A percentile compares a stretch with the other conserved stretches of the same genome.
Evolutionary conservation across 805 yeast species (phyloP).

Genomic region (Zygosaccharomyces bisporus): DNA sequence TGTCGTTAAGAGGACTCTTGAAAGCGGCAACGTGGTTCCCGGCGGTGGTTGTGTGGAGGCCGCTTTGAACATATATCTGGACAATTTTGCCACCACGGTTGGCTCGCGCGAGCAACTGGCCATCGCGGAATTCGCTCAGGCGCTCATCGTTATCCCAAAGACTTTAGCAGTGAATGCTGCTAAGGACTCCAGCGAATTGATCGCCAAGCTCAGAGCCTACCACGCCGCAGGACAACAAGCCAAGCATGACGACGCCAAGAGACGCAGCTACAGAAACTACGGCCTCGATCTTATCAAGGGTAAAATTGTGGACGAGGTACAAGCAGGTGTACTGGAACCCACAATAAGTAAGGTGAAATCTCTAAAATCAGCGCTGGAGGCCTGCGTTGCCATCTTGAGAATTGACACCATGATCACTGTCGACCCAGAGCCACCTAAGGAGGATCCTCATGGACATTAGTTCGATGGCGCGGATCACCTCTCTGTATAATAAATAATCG

Average conservation of each 20-base stretch:
- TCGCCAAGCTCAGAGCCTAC: slow-evolving; percentile 92
- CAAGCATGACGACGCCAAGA: slow-evolving; percentile 73
- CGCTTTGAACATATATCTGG: slow-evolving; percentile 89
- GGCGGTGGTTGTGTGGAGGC: slow-evolving; percentile 99
- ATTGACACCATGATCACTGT: slow-evolving; percentile 98
- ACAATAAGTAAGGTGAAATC: slow-evolving; percentile 89
- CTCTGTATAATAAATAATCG: slow-evolving; percentile 6
- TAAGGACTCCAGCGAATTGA: slow-evolving; percentile 90
- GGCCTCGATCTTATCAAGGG: slow-evolving; percentile 92
- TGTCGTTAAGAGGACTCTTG: slow-evolving; percentile 93
- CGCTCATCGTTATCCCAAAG: slow-evolving; percentile 89
- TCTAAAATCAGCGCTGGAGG: slow-evolving; percentile 93
- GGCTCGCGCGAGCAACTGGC: slow-evolving; percentile 98
- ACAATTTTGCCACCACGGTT: slow-evolving; percentile 95
- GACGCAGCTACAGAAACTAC: slow-evolving; percentile 81
- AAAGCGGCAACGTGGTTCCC: slow-evolving; percentile 91
- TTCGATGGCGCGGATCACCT: not conserved
- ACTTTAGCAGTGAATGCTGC: slow-evolving; percentile 97
- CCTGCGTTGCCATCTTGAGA: slow-evolving; percentile 94
- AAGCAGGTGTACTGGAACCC: slow-evolving; percentile 91
- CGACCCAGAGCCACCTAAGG: slow-evolving; percentile 90
- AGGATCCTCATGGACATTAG: slow-evolving; percentile 82
- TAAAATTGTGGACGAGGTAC: slow-evolving; percentile 79
- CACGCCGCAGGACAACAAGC: slow-evolving; percentile 94
- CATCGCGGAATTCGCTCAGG: slow-evolving; percentile 93